Evolutionary conservation across 306 rosid genomes (phyloP).

Genomic region (Prosopis cineraria): DNA sequence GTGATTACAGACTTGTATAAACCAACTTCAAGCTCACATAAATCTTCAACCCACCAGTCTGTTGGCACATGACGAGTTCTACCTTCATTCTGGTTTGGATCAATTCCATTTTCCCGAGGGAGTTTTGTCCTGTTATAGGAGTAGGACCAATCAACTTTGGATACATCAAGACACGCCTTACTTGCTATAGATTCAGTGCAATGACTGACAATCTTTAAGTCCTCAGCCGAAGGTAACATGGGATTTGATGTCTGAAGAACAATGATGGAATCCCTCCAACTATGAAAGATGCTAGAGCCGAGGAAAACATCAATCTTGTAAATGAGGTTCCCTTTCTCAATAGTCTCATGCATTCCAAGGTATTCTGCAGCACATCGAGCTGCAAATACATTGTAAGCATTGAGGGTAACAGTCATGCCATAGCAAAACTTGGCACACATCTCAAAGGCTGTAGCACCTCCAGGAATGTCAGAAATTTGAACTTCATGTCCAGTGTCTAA

Average conservation of each 20-base stretch:
- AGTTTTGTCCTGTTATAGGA: conserved; percentile 83
- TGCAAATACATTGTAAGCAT: conserved; percentile 79
- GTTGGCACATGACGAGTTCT: conserved; percentile 73
- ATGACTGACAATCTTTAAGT: conserved; percentile 65
- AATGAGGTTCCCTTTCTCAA: conserved; percentile 91
- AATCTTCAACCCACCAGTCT: conserved; percentile 98
- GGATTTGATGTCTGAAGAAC: conserved; percentile 83
- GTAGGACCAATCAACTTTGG: conserved; percentile 93
- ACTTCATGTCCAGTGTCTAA: conserved; percentile 63
- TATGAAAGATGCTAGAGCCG: conserved; percentile 75
- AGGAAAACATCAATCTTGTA: conserved; percentile 96
- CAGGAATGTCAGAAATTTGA: conserved; percentile 79
- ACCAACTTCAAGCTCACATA: conserved; percentile 90
- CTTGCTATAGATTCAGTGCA: conserved; percentile 74
- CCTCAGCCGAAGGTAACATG: conserved; percentile 65
- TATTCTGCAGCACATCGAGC: conserved; percentile 88
- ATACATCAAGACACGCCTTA: conserved; percentile 74
- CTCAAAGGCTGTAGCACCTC: conserved; percentile 84
- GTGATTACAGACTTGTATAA: conserved; percentile 62
- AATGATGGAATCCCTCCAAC: conserved; percentile 97
- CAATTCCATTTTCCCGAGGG: conserved; percentile 71
- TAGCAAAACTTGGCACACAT: conserved; percentile 94
- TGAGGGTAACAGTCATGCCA: conserved; percentile 90
- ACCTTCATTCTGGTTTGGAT: conserved; percentile 57
- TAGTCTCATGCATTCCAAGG: conserved; percentile 79